Percentiles rank a stretch among this genome's conserved stretches.
phyloP scores from a whole-genome alignment of 225 moss, liverwort and hornwort genomes.

The Marchantia paleacea region DNA sequence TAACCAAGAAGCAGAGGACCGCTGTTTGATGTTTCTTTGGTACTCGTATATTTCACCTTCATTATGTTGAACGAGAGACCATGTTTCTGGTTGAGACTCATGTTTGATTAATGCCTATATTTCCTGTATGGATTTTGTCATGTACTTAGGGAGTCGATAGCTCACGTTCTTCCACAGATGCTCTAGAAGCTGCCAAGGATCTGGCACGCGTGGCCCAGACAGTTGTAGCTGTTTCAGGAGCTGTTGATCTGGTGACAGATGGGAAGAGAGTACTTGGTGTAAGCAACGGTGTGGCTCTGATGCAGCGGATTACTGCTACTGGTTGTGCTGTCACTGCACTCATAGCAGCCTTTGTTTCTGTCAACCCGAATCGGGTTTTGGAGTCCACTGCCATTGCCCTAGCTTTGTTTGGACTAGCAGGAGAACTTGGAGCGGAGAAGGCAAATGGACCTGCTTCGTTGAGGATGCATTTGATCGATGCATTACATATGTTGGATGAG shows the following conservation, averaged over 20 bases:
- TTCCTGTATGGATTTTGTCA: neutral
- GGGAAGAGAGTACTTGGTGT: conserved; percentile 86
- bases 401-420: conserved; percentile 89
- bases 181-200: conserved; percentile 90
- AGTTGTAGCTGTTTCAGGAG: conserved; percentile 84
- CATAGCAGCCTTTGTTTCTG: conserved; percentile 91
- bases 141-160: conserved; percentile 70
- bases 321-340: conserved; percentile 96
- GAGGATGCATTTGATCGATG: conserved; percentile 81
- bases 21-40: neutral
- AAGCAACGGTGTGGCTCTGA: conserved; percentile 79
- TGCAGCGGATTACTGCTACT: conserved; percentile 93
- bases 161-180: conserved; percentile 70
- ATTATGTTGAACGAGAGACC: neutral
- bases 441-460: conserved; percentile 87
- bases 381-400: conserved; percentile 85
- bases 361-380: conserved; percentile 59
- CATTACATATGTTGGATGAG: conserved; percentile 85
- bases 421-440: conserved; percentile 80
- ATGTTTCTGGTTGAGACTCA: neutral
- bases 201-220: conserved; percentile 81
- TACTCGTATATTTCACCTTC: neutral
- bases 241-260: conserved; percentile 91
- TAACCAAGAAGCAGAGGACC: neutral
- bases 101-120: neutral